phyloP scores from a whole-genome alignment of 2,329 filamentous ascomycete genomes.

The Albifimbria verrucaria region DNA sequence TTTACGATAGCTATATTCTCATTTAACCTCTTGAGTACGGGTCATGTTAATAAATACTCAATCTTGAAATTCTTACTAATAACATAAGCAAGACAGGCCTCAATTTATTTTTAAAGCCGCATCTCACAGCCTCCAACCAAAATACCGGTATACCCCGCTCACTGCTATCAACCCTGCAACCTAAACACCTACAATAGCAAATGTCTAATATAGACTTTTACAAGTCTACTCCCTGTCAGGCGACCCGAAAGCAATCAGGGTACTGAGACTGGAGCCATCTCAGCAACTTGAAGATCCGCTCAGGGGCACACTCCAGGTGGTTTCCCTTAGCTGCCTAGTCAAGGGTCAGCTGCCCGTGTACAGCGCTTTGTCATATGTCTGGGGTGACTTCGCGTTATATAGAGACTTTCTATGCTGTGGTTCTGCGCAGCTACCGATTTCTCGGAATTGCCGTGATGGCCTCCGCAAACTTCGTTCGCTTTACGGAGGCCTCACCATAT shows the following conservation, averaged over 20 bases:
- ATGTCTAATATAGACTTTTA: neutral
- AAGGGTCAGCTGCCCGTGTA: neutral
- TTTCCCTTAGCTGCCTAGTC: neutral
- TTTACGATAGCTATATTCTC: too few species aligned
- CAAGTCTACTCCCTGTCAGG: neutral
- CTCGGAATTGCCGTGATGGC: neutral
- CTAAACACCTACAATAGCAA: neutral
- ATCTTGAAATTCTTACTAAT: too few species aligned
- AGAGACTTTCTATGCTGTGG: neutral
- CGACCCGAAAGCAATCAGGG: neutral
- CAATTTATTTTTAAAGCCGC: too few species aligned
- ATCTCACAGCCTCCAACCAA: too few species aligned
- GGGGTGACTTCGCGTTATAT: neutral
- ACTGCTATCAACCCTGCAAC: too few species aligned
- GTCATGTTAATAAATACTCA: too few species aligned
- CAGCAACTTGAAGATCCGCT: neutral
- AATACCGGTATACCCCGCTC: too few species aligned
- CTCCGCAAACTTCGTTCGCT: neutral
- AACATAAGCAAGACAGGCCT: too few species aligned
- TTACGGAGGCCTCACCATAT: neutral
- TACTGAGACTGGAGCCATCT: neutral
- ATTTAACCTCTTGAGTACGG: too few species aligned
- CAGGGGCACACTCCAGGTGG: neutral
- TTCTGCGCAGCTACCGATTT: neutral
- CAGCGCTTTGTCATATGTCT: neutral